Evolutionary conservation across 768 basidiomycete species (phyloP).

Genomic region (Agaricus sinodeliciosus): DNA sequence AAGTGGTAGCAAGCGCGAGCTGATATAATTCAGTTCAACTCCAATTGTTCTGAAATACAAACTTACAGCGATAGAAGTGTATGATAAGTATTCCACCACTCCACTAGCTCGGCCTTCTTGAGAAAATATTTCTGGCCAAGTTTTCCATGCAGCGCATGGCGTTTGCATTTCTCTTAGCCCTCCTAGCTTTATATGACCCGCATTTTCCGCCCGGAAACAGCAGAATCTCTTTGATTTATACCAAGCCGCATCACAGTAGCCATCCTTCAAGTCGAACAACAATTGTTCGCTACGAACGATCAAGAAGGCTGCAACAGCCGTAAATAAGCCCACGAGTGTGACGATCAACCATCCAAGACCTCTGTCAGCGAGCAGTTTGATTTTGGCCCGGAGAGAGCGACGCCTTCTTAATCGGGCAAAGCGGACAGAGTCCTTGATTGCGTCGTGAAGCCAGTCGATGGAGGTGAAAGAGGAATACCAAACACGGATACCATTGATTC

Average conservation of each 20-base stretch:
- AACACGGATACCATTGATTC: slow-evolving; percentile 82
- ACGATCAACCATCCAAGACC: slow-evolving; percentile 87
- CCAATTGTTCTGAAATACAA: not conserved
- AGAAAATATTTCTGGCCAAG: slow-evolving; percentile 62
- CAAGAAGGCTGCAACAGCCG: slow-evolving; percentile 80
- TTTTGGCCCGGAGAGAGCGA: slow-evolving; percentile 61
- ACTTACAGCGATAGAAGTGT: slow-evolving; percentile 74
- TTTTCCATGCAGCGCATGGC: slow-evolving; percentile 61
- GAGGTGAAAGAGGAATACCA: slow-evolving; percentile 89
- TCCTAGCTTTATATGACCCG: slow-evolving; percentile 2
- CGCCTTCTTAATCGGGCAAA: slow-evolving; percentile 65
- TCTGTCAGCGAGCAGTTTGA: slow-evolving; percentile 64
- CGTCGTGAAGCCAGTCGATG: slow-evolving; percentile 95
- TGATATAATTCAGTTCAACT: slow-evolving; percentile 21
- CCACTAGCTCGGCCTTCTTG: slow-evolving; percentile 27
- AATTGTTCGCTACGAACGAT: slow-evolving; percentile 83
- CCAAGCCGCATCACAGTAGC: slow-evolving; percentile 69
- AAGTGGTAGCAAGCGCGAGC: slow-evolving; percentile 66
- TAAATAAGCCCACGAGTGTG: slow-evolving; percentile 80
- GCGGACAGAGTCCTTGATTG: slow-evolving; percentile 88
- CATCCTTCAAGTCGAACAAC: slow-evolving; percentile 91
- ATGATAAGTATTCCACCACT: slow-evolving; percentile 58
- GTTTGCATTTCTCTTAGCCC: slow-evolving; percentile 19
- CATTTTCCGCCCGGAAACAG: slow-evolving; percentile 42
- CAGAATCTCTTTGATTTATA: slow-evolving; percentile 79